Conservation (phyloP, 768 basidiomycete genomes). For the Rhodotorula toruloides region DNA sequence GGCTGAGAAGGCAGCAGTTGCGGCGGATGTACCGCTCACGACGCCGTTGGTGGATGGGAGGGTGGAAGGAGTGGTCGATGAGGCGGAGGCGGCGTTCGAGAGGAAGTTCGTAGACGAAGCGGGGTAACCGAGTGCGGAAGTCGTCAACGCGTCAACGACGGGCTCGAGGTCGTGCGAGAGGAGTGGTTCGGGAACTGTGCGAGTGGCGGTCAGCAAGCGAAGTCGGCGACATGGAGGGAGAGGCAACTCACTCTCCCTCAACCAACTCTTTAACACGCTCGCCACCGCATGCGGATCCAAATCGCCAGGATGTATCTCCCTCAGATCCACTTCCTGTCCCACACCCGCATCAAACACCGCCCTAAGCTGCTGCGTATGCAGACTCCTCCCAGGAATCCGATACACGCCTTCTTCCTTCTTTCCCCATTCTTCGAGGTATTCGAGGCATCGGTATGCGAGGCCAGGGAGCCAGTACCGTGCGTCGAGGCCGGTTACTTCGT, state of each 20-base stretch:
- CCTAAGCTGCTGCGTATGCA: slow-evolving; percentile 10
- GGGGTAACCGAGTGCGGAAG: slow-evolving; percentile 5
- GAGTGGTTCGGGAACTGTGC: slow-evolving; percentile 21
- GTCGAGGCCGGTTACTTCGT: slow-evolving; percentile 17
- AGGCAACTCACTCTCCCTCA: slow-evolving; percentile 20
- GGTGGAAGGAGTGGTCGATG: background rate
- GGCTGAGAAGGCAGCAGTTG: background rate
- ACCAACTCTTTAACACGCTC: slow-evolving; percentile 30
- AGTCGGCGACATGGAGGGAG: no score
- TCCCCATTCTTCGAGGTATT: slow-evolving; percentile 24
- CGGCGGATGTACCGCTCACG: background rate
- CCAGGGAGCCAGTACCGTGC: slow-evolving; percentile 23
- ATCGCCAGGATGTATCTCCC: slow-evolving; percentile 25
- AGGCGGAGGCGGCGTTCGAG: background rate
- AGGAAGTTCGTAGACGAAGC: slow-evolving; percentile 18
- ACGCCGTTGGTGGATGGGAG: background rate
- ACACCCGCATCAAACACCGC: slow-evolving; percentile 24
- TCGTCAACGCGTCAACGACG: slow-evolving; percentile 13
- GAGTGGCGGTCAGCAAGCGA: background rate
- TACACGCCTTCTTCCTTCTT: slow-evolving; percentile 33
- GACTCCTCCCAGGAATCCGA: slow-evolving; percentile 24
- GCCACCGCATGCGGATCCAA: slow-evolving; percentile 36
- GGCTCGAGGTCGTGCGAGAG: slow-evolving; percentile 9
- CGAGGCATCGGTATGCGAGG: slow-evolving; percentile 19
- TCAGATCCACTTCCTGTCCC: slow-evolving; percentile 29